Base-by-base conservation (phyloP, 1,284 basidiomycete species). In the Pseudozyma pruni region DNA sequence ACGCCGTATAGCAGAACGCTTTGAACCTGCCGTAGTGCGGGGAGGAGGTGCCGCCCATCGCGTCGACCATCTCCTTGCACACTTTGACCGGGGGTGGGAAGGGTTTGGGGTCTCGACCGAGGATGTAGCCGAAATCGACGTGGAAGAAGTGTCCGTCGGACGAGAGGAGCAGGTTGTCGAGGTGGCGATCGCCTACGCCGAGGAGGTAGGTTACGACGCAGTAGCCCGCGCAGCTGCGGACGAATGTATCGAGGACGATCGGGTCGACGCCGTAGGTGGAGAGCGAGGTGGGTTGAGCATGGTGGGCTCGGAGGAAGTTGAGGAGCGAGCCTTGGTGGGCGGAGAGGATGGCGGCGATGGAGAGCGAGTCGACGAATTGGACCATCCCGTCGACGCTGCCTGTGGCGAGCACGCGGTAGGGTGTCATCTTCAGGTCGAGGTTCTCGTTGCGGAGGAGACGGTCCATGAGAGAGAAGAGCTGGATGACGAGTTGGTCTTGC, bases 11-110 rank as follows among this genome's bases (percentile, higher is more conserved):
- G 83, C 93, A 96, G 72, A 96, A 90, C 69, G 89, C 91, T 84
- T 95, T 94, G 88, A 99, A 99, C 33, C 94, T 90, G 23, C 89
- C 88, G 83, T 98, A 94, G 94, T 79, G 90, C 87, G n/a, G 91
- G 88, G 33, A 79, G 7, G 50, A 37, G 2, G 80, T 58, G 5
- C 96, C 95, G 16, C 96, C 96, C 94, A 99, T 97, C 8, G 91
- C 94, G 79, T 99, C 96, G 1, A 98, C 93, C 96, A 98, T 99
- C 82, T 98, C 96, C 76, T 96, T 95, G 84, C 94, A 96, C 25
- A 99, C 91, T 83, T 99, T 99, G 75, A 98, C 94, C 1, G 94
- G 92, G 1, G 96, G 96, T 5, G 96, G 94, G 81, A 96, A 97
- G 0, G 94, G 94, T 82, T 99, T 98, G 0, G 96, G 96, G 80